Conservation (phyloP, 148 eudicot species). For the Camellia granthamiana region DNA sequence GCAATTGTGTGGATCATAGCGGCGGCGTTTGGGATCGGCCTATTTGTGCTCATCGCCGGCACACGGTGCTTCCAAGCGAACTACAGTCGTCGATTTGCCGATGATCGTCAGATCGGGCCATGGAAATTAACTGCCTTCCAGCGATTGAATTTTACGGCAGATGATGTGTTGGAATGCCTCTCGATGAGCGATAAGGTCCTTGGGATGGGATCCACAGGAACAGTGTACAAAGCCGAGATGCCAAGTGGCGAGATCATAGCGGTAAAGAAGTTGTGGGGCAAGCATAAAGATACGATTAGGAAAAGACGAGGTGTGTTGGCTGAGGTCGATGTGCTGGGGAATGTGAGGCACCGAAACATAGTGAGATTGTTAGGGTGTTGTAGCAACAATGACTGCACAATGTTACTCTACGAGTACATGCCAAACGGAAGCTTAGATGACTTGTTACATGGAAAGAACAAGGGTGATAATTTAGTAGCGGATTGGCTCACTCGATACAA, state of each 20-base stretch:
- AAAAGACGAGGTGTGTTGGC: conserved; percentile 63
- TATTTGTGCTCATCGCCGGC: conserved; percentile 67
- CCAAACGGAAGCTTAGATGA: conserved; percentile 93
- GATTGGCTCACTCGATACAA: conserved; percentile 86
- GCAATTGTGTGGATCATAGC: conserved; percentile 77
- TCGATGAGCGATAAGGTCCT: conserved; percentile 63
- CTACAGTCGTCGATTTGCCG: conserved; percentile 29
- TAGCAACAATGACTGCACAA: conserved; percentile 62
- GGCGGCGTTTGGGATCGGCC: conserved; percentile 68
- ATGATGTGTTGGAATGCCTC: conserved; percentile 74
- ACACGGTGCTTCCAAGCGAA: conserved; percentile 56
- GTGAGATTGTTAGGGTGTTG: conserved; percentile 89
- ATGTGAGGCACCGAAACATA: conserved; percentile 86
- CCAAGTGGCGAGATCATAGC: conserved; percentile 91
- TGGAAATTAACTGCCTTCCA: conserved; percentile 92
- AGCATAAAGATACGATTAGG: conserved; percentile 59
- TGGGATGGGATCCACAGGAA: conserved; percentile 92
- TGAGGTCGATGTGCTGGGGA: conserved; percentile 89
- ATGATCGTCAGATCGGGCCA: conserved; percentile 47
- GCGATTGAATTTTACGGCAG: conserved; percentile 79
- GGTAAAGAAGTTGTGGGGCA: conserved; percentile 81
- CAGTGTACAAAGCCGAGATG: conserved; percentile 82
- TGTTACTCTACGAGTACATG: conserved; percentile 95
- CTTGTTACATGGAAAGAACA: conserved; percentile 68
- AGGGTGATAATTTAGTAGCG: conserved; percentile 52